phyloP scores from a whole-genome alignment of 2,329 filamentous ascomycete species.

The Alternaria arborescens region DNA sequence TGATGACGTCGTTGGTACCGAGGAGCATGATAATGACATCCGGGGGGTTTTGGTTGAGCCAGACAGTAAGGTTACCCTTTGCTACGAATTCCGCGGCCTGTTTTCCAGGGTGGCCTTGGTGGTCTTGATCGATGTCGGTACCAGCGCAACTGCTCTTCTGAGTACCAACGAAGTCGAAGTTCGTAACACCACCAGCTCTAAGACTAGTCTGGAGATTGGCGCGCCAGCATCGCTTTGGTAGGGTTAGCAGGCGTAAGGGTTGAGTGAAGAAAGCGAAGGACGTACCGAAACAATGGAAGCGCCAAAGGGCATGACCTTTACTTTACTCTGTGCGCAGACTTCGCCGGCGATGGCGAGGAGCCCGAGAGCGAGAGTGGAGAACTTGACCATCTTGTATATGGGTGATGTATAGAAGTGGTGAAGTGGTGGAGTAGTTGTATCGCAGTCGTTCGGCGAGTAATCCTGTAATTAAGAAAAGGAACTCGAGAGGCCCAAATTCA shows the following conservation, averaged over 20 bases:
- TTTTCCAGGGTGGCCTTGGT: conserved; percentile 57
- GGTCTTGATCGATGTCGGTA: conserved; percentile 54
- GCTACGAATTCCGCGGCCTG: conserved; percentile 52
- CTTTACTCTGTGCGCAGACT: conserved; percentile 31
- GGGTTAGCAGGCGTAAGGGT: conserved; percentile 14
- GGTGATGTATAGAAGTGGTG: not conserved
- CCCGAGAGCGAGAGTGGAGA: conserved; percentile 29
- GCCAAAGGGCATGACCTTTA: conserved; percentile 50
- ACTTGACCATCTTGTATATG: conserved; percentile 31
- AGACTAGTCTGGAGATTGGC: conserved; percentile 45
- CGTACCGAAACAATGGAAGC: conserved; percentile 47
- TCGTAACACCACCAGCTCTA: conserved; percentile 28
- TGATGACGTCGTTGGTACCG: conserved; percentile 56
- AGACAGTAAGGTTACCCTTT: conserved; percentile 51
- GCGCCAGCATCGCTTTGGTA: conserved; percentile 47
- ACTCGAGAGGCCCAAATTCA: not conserved
- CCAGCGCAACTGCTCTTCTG: conserved; percentile 48
- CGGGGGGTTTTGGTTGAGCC: conserved; percentile 51
- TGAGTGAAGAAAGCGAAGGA: not conserved
- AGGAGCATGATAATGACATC: conserved; percentile 60
- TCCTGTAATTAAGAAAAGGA: not conserved
- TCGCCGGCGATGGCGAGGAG: conserved; percentile 31
- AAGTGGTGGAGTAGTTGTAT: not conserved
- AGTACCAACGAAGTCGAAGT: conserved; percentile 50
- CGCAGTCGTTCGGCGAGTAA: not conserved